Conservation (phyloP, 2,329 filamentous ascomycete genomes). For the Botrytis fabae region DNA sequence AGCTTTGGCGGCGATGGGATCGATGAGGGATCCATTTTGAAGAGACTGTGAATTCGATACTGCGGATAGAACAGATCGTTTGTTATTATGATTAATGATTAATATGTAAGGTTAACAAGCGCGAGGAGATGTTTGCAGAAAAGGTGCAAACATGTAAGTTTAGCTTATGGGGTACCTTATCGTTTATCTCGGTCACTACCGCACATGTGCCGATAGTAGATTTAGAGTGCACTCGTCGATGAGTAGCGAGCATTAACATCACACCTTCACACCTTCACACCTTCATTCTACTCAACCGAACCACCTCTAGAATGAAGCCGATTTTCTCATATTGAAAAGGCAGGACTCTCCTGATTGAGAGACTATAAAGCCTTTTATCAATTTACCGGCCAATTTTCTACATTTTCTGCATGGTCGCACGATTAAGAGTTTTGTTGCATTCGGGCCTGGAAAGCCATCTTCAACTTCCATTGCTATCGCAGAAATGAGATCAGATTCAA, state of each 20-base stretch:
- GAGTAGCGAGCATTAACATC: background rate
- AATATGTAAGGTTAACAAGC: background rate
- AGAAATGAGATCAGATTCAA: background rate
- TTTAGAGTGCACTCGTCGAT: background rate
- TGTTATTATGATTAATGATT: background rate
- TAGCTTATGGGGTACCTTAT: conserved; percentile 6
- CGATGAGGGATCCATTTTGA: conserved; percentile 5
- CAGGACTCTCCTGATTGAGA: background rate
- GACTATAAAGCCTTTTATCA: background rate
- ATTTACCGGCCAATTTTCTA: background rate
- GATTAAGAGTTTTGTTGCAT: background rate
- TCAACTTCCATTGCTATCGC: background rate
- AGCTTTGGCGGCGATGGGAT: conserved; percentile 4
- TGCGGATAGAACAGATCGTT: background rate
- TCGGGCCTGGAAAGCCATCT: no score
- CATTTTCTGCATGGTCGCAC: fast-evolving
- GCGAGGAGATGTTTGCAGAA: background rate
- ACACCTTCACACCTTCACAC: background rate
- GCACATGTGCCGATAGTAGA: background rate
- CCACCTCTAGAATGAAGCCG: background rate
- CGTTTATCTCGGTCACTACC: conserved; percentile 2
- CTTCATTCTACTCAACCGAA: background rate
- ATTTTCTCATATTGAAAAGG: background rate
- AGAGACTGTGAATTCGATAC: background rate
- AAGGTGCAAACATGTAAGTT: background rate